These are phyloP conservation scores for Carex arenaria DNA, from an alignment of 202 grass and related monocot genomes.

Conservation along the genomic window DNA sequence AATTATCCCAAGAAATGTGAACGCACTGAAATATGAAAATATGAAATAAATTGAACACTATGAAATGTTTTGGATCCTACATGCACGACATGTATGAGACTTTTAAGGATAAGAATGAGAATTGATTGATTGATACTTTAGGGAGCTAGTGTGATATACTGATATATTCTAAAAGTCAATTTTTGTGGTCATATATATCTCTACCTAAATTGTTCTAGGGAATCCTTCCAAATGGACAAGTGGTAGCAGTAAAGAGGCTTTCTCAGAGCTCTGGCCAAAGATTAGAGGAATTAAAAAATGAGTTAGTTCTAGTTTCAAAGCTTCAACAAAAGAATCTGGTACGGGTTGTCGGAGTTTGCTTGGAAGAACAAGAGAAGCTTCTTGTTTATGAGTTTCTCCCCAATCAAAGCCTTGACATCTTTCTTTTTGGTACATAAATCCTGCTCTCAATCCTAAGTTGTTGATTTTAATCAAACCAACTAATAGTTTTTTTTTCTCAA, in stretches of 20 bases:
- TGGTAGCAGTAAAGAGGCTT: conserved; percentile 71
- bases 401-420: conserved; percentile 54
- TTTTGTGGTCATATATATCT: background rate
- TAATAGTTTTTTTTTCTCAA: background rate
- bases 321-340: conserved; percentile 82
- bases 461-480: background rate
- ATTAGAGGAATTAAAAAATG: conserved; percentile 51
- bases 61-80: background rate
- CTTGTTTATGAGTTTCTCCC: conserved; percentile 67
- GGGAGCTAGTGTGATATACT: conserved; percentile 33
- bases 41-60: background rate
- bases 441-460: background rate
- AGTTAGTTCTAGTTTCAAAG: conserved; percentile 65
- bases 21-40: background rate
- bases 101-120: conserved; percentile 27
- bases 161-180: conserved; percentile 19
- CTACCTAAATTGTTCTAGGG: conserved; percentile 31
- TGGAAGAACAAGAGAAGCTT: conserved; percentile 67
- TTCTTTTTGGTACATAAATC: conserved; percentile 49
- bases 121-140: conserved; percentile 61
- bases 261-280: conserved; percentile 51
- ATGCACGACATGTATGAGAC: conserved; percentile 33
- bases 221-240: conserved; percentile 41
- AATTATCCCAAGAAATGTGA: background rate
- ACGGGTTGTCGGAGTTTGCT: conserved; percentile 45